These are phyloP conservation scores for Schizopora paradoxa DNA, from an alignment of 1,284 basidiomycete genomes.

Conservation along the genomic window DNA sequence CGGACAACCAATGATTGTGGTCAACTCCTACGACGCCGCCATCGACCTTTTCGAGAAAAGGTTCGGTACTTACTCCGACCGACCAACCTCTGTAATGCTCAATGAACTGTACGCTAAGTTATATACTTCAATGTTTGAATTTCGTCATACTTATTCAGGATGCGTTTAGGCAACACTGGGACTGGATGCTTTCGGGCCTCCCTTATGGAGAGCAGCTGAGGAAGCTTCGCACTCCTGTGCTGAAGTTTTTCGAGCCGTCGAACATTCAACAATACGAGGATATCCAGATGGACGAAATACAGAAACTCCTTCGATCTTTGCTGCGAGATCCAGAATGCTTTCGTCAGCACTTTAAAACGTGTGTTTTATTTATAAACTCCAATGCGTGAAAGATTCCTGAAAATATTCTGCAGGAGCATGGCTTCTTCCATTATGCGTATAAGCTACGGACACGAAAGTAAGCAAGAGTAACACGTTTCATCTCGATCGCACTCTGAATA, in stretches of 20 bases:
- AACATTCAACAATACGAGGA: slow-evolving; percentile 19
- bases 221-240: slow-evolving; percentile 21
- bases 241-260: slow-evolving; percentile 21
- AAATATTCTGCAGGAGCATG: too few relatives aligned
- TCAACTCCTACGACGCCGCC: slow-evolving; percentile 12
- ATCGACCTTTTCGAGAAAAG: slow-evolving; percentile 13
- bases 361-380: too few relatives aligned
- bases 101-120: slow-evolving; percentile 9
- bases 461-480: too few relatives aligned
- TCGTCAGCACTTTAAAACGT: slow-evolving; percentile 23
- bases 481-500: too few relatives aligned
- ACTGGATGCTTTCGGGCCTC: slow-evolving; percentile 13
- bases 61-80: slow-evolving; percentile 7
- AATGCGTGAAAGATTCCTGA: too few relatives aligned
- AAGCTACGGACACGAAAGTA: too few relatives aligned
- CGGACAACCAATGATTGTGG: slow-evolving; percentile 6
- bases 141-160: too few relatives aligned
- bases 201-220: slow-evolving; percentile 25
- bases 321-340: slow-evolving; percentile 21
- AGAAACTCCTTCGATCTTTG: slow-evolving; percentile 21
- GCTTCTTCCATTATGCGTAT: too few relatives aligned
- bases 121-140: too few relatives aligned
- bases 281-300: slow-evolving; percentile 20
- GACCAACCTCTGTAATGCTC: slow-evolving; percentile 6
- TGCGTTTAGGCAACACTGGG: slow-evolving; percentile 6